phyloP scores from a whole-genome alignment of 768 basidiomycete genomes.

The Suillus tomentosus region DNA sequence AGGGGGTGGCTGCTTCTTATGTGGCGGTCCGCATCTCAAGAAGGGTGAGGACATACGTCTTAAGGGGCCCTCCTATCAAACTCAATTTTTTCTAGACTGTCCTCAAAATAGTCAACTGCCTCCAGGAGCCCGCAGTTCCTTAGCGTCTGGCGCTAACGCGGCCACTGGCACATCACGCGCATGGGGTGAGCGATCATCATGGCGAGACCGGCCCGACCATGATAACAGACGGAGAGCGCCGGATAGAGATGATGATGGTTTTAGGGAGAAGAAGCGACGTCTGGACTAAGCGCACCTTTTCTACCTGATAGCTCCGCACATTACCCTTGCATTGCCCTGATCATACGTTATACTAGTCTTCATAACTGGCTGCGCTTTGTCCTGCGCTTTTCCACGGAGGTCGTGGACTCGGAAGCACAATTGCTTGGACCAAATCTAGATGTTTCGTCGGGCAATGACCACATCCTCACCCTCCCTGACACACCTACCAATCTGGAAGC shows the following conservation, averaged over 20 bases:
- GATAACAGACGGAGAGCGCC: constrained; percentile 15
- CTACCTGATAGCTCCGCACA: background rate
- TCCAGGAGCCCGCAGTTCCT: constrained; percentile 26
- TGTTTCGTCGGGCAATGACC: too few species aligned
- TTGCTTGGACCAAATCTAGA: too few species aligned
- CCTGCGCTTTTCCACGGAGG: too few species aligned
- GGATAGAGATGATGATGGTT: constrained; percentile 37
- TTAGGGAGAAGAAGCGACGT: constrained; percentile 57
- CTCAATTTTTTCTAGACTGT: constrained; percentile 40
- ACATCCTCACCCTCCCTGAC: too few species aligned
- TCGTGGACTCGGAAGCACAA: too few species aligned
- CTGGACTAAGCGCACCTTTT: constrained; percentile 42
- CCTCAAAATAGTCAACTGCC: constrained; percentile 49
- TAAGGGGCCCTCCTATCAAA: constrained; percentile 8
- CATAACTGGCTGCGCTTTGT: too few species aligned
- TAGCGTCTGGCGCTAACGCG: constrained; percentile 38
- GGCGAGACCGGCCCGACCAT: constrained; percentile 35
- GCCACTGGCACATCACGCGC: constrained; percentile 31
- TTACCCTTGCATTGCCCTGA: background rate
- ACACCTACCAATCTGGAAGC: too few species aligned
- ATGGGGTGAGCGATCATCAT: constrained; percentile 38
- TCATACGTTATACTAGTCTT: background rate
- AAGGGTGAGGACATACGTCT: constrained; percentile 55
- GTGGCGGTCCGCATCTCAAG: constrained; percentile 92
- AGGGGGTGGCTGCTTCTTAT: constrained; percentile 82